Conservation (phyloP, 2,329 filamentous ascomycete species). For the Thelonectria discophora region DNA sequence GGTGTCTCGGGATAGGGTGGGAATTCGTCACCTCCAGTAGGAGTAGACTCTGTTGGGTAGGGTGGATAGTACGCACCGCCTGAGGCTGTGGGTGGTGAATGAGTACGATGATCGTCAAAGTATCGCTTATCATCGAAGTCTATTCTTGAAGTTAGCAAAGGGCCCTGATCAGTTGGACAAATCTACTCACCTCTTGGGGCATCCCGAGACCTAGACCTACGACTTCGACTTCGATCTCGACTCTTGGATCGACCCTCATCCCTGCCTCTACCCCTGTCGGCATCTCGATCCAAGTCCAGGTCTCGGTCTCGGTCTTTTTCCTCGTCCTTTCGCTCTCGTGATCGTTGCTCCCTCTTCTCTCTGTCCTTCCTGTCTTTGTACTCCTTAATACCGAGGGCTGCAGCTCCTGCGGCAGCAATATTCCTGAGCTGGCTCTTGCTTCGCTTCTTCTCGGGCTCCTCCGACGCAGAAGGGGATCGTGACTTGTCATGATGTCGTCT, state of each 20-base stretch:
- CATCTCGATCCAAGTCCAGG: slow-evolving; percentile 35
- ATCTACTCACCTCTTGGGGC: slow-evolving; percentile 43
- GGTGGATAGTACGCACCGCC: slow-evolving; percentile 61
- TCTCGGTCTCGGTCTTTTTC: slow-evolving; percentile 41
- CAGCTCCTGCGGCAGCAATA: slow-evolving; percentile 66
- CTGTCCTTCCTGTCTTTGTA: slow-evolving; percentile 57
- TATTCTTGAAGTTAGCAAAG: slow-evolving; percentile 28
- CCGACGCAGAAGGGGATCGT: slow-evolving; percentile 45
- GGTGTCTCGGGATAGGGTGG: slow-evolving; percentile 49
- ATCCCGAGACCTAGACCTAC: slow-evolving; percentile 38
- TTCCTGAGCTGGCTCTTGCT: slow-evolving; percentile 65
- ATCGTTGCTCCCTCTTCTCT: slow-evolving; percentile 47
- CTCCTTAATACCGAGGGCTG: slow-evolving; percentile 70
- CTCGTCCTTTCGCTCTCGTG: slow-evolving; percentile 43
- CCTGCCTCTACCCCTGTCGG: neutral
- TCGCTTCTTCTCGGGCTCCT: slow-evolving; percentile 53
- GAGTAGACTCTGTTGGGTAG: slow-evolving; percentile 46
- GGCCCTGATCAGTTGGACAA: slow-evolving; percentile 10
- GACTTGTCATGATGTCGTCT: slow-evolving; percentile 49
- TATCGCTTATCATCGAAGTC: slow-evolving; percentile 47
- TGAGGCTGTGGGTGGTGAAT: slow-evolving; percentile 60
- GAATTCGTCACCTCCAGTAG: slow-evolving; percentile 42
- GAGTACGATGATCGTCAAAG: slow-evolving; percentile 50
- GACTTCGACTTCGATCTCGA: slow-evolving; percentile 45
- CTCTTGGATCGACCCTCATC: slow-evolving; percentile 13